Conservation (phyloP, 2,329 filamentous ascomycete species). For the Stagonosporopsis vannaccii region DNA sequence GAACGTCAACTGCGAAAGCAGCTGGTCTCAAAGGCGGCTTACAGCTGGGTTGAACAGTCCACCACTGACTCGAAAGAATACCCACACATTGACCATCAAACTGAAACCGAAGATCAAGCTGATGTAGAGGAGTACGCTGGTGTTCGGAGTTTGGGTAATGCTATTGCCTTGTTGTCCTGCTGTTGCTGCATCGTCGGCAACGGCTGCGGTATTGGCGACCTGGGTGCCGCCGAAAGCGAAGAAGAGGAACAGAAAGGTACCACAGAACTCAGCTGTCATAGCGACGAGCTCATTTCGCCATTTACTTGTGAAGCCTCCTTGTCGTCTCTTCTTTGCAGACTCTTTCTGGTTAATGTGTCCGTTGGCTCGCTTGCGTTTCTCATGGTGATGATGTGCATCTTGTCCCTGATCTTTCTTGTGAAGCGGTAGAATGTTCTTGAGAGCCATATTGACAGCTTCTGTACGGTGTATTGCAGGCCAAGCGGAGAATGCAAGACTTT, state of each 20-base stretch:
- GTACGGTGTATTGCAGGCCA: not conserved
- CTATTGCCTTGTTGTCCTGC: constrained; percentile 33
- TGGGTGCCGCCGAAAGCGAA: constrained; percentile 50
- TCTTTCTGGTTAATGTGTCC: constrained; percentile 14
- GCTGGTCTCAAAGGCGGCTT: constrained; percentile 11
- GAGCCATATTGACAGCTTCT: constrained; percentile 1
- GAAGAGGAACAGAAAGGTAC: constrained; percentile 53
- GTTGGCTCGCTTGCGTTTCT: constrained; percentile 14
- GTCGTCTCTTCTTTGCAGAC: not conserved
- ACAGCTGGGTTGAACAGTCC: constrained; percentile 52
- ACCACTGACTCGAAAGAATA: constrained; percentile 50
- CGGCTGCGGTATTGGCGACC: constrained; percentile 46
- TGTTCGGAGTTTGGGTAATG: constrained; percentile 43
- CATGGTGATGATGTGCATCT: constrained; percentile 4
- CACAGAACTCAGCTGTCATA: constrained; percentile 46
- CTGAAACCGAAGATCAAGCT: constrained; percentile 49
- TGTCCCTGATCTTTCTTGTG: constrained; percentile 13
- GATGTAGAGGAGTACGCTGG: constrained; percentile 46
- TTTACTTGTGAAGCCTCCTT: constrained; percentile 18
- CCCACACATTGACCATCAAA: constrained; percentile 51
- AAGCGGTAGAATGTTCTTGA: constrained; percentile 16
- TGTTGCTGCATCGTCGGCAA: constrained; percentile 25
- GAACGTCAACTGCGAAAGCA: not conserved
- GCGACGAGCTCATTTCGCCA: constrained; percentile 49
- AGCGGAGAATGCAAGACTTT: not conserved